Percentiles rank a stretch among this genome's conserved stretches.
Evolutionary conservation across 306 rosid genomes (phyloP).

Genomic region (Mimosa bimucronata): DNA sequence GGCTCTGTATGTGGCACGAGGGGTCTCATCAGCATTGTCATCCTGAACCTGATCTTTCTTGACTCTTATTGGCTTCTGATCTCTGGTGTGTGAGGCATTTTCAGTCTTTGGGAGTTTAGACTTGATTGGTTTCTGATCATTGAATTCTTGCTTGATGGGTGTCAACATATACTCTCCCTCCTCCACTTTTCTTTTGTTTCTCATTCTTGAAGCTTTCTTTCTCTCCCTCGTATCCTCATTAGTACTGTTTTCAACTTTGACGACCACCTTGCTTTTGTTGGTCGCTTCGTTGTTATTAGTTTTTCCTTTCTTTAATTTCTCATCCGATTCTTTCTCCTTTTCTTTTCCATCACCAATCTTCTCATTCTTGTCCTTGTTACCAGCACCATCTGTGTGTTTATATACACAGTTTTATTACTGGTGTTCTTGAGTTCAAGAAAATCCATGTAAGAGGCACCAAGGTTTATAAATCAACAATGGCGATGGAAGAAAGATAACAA

Average conservation of each 20-base stretch:
- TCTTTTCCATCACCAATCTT: neutral
- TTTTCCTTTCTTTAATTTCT: neutral
- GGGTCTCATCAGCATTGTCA: neutral
- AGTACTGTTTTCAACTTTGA: neutral
- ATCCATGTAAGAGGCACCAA: neutral
- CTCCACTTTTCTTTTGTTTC: slow-evolving; percentile 34
- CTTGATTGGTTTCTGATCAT: neutral
- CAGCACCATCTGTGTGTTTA: slow-evolving; percentile 48
- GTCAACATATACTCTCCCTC: slow-evolving; percentile 18
- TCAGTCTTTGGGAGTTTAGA: slow-evolving; percentile 3
- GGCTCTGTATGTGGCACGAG: neutral
- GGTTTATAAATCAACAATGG: neutral
- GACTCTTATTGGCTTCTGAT: slow-evolving; percentile 21
- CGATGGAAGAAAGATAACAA: neutral
- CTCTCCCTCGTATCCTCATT: neutral
- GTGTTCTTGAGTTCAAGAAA: slow-evolving; percentile 34
- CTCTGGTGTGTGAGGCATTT: slow-evolving; percentile 27
- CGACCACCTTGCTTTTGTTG: neutral
- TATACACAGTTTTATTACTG: slow-evolving; percentile 10
- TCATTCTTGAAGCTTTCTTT: slow-evolving; percentile 8
- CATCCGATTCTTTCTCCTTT: neutral
- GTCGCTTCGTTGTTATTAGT: neutral
- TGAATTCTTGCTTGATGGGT: slow-evolving; percentile 31
- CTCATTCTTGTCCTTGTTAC: slow-evolving; percentile 32
- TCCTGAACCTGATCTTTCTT: slow-evolving; percentile 36